Base-by-base conservation (phyloP, 495 filamentous ascomycete genomes). In the Podospora appendiculata region DNA sequence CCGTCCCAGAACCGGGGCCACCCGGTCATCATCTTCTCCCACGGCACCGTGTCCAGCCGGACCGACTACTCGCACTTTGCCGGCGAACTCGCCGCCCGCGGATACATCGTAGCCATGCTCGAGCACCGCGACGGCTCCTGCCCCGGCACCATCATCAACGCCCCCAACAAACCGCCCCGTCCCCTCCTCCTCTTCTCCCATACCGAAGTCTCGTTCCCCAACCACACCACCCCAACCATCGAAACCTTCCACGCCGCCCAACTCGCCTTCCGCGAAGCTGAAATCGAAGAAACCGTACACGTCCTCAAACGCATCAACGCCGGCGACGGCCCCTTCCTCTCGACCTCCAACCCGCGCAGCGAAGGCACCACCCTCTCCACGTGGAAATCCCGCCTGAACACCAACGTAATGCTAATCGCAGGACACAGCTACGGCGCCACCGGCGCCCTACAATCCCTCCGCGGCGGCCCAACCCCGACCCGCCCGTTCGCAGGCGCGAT, bases 351-450 rank as follows among this genome's bases (percentile, higher is more conserved):
- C 58, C 51, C 62, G 44, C 50, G 61, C 57, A 52, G 58, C 55
- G 55, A 71, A 64, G 55, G 70, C 47, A 40, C 44, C 52, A 49
- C 60, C 32, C 50, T 71, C 0, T n/a, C 32, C 14, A 48, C 55
- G 34, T 73, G 70, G 70, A 43, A 58, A n/a, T 61, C 56, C 43
- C 58, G 69, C 10, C 56, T 73, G 13, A 66, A 73, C 45, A 61
- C 66, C 6, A 53, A 70, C 34, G 61, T 68, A 11, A 63, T 79
- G 56, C 62, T 76, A 4, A 61, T 79, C 7, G 69, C 61, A 0
- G 78, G 78, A 3, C 78, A 81, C 50, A 77, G 73, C 33, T 80
- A 74, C 58, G 78, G 78, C 35, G 77, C 77, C 0, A 81, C 77
- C 0, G 64, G 69, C 14, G 76, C 78, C 0, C 55, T 80, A 41